Evolutionary conservation across 1,284 basidiomycete genomes (phyloP).

Genomic region (Cryptococcus depauperatus): DNA sequence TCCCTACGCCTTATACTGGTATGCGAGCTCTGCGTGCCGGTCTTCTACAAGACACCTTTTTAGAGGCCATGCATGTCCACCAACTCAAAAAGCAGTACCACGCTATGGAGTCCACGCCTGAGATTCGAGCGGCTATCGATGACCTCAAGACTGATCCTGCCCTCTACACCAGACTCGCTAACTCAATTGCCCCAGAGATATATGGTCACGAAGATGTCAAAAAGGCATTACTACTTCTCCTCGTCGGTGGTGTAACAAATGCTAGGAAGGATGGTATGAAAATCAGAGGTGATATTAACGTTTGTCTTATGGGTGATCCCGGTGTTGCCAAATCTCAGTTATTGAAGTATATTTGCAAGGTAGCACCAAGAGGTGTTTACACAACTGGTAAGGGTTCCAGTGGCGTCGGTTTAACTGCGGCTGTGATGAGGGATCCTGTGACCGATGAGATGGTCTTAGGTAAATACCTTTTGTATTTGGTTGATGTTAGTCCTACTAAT

Average conservation of each 20-base stretch:
- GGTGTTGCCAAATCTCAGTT: constrained; percentile 99
- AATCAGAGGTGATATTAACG: constrained; percentile 94
- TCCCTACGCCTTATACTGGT: constrained; percentile 82
- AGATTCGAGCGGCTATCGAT: constrained; percentile 64
- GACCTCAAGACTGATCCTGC: constrained; percentile 66
- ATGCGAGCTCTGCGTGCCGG: constrained; percentile 87
- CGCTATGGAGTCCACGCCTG: constrained; percentile 84
- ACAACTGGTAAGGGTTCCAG: constrained; percentile 97
- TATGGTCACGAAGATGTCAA: constrained; percentile 98
- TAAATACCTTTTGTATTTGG: constrained; percentile 45
- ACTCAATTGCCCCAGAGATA: constrained; percentile 89
- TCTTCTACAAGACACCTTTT: constrained; percentile 91
- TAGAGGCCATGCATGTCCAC: constrained; percentile 82
- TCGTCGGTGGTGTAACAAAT: constrained; percentile 95
- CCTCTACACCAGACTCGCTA: constrained; percentile 60
- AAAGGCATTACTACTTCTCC: constrained; percentile 85
- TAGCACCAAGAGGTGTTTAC: constrained; percentile 94
- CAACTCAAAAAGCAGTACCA: constrained; percentile 98
- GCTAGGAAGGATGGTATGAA: constrained; percentile 95
- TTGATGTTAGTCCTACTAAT: no score
- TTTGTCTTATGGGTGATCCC: constrained; percentile 98
- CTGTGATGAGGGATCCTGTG: constrained; percentile 98
- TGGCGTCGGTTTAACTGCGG: constrained; percentile 95
- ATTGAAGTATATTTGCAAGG: constrained; percentile 96
- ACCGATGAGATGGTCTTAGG: constrained; percentile 99